phyloP scores from a whole-genome alignment of 2,329 filamentous ascomycete genomes.

The Colletotrichum sp. region DNA sequence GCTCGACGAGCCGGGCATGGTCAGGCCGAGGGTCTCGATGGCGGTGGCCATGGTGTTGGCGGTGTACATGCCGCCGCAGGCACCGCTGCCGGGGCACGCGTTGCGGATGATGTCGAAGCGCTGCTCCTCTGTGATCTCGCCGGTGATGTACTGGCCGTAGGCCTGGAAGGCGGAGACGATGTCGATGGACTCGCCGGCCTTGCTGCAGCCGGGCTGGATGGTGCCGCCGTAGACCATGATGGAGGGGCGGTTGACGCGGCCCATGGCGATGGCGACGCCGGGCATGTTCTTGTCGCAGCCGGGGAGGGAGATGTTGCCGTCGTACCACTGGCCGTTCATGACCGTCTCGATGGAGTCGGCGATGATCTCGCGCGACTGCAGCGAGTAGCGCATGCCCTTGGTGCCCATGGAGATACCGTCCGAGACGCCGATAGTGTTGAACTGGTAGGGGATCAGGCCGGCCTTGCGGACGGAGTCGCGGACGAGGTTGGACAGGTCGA shows the following conservation, averaged over 20 bases:
- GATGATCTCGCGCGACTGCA: constrained; percentile 95
- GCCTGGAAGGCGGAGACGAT: constrained; percentile 98
- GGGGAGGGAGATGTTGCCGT: constrained; percentile 94
- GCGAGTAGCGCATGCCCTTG: constrained; percentile 91
- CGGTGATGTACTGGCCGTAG: constrained; percentile 92
- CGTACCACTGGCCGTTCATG: constrained; percentile 99
- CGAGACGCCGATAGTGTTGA: constrained; percentile 98
- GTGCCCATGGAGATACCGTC: constrained; percentile 99
- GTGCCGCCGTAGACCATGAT: constrained; percentile 98
- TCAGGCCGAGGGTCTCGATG: constrained; percentile 90
- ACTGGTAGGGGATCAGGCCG: constrained; percentile 90
- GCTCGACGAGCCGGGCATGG: constrained; percentile 81
- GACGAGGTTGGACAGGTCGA: constrained; percentile 85
- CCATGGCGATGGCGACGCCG: constrained; percentile 91
- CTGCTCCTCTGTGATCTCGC: constrained; percentile 88
- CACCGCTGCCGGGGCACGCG: constrained; percentile 74
- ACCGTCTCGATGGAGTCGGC: constrained; percentile 99
- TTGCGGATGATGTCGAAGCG: constrained; percentile 94
- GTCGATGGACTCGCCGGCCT: constrained; percentile 78
- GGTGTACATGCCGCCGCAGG: constrained; percentile 89
- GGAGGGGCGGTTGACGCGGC: constrained; percentile 88
- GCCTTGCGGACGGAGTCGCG: constrained; percentile 67
- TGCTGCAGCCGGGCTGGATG: constrained; percentile 88
- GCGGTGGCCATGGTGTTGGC: constrained; percentile 93
- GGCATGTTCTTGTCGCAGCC: constrained; percentile 99